These are phyloP conservation scores for Colletotrichum brevisporum DNA, from an alignment of 2,329 filamentous ascomycete species.

Conservation along the genomic window DNA sequence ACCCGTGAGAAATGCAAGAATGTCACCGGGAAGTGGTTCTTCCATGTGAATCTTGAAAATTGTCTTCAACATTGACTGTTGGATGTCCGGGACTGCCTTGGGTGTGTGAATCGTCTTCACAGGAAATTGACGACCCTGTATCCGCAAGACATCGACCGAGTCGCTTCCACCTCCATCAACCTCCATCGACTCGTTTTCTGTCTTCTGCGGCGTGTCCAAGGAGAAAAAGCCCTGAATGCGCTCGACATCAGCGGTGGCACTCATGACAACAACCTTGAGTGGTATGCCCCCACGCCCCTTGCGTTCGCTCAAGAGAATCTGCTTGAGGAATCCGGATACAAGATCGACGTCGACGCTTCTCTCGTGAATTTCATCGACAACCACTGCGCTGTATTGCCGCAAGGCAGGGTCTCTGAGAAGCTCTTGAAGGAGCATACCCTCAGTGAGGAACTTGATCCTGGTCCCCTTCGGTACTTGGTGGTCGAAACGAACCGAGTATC, in stretches of 20 bases:
- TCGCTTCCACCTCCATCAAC: not conserved
- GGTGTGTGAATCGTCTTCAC: conserved; percentile 84
- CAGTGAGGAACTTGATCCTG: conserved; percentile 92
- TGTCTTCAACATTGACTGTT: conserved; percentile 83
- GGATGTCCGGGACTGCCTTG: conserved; percentile 82
- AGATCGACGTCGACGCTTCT: conserved; percentile 95
- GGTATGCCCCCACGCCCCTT: conserved; percentile 78
- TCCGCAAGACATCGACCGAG: conserved; percentile 67
- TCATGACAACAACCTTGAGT: conserved; percentile 95
- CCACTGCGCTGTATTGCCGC: conserved; percentile 86
- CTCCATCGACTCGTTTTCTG: not conserved
- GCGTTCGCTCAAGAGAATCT: conserved; percentile 75
- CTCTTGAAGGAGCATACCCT: conserved; percentile 96
- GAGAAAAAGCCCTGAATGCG: conserved; percentile 82
- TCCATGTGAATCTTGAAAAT: conserved; percentile 90
- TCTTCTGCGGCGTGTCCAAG: conserved; percentile 39
- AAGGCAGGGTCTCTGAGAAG: conserved; percentile 88
- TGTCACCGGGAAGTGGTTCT: conserved; percentile 92
- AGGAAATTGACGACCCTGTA: conserved; percentile 89
- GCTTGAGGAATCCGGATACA: conserved; percentile 88
- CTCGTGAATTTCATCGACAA: conserved; percentile 98
- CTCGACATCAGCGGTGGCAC: conserved; percentile 92
- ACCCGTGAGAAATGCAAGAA: conserved; percentile 91
- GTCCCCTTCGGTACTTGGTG: conserved; percentile 86
- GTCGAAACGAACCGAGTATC: conserved; percentile 96